Conservation (phyloP, 2,329 filamentous ascomycete genomes). For the Zymoseptoria tritici region DNA sequence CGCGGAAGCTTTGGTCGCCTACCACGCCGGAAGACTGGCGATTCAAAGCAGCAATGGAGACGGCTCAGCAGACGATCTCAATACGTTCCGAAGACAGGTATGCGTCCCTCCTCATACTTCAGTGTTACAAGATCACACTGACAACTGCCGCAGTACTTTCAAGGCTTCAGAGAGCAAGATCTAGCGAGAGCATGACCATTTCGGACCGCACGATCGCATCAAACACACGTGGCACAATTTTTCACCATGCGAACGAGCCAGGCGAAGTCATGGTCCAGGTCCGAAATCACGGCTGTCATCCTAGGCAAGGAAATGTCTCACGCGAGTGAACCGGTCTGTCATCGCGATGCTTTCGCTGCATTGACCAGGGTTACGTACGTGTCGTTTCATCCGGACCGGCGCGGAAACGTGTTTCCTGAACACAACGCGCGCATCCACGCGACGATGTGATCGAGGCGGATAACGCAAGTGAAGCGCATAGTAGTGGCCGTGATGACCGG, state of each 20-base stretch:
- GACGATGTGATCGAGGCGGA: too few relatives aligned
- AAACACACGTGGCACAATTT: too few relatives aligned
- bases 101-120: too few relatives aligned
- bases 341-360: not conserved
- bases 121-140: not conserved
- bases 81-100: constrained; percentile 55
- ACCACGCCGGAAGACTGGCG: constrained; percentile 16
- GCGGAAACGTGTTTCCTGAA: not conserved
- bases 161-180: constrained; percentile 27
- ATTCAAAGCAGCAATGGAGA: constrained; percentile 31
- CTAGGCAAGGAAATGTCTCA: not conserved
- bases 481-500: too few relatives aligned
- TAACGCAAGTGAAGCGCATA: too few relatives aligned
- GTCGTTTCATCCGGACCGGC: not conserved
- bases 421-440: too few relatives aligned
- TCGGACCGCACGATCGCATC: not conserved
- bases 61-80: constrained; percentile 57
- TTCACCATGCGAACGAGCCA: too few relatives aligned
- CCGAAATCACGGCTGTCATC: not conserved
- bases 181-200: not conserved
- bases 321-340: not conserved
- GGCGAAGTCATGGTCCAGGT: too few relatives aligned
- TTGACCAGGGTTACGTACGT: not conserved
- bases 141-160: constrained; percentile 26
- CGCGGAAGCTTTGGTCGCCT: constrained; percentile 19